phyloP scores from a whole-genome alignment of 2,329 filamentous ascomycete species.

The Ophiostoma pallidulum region DNA sequence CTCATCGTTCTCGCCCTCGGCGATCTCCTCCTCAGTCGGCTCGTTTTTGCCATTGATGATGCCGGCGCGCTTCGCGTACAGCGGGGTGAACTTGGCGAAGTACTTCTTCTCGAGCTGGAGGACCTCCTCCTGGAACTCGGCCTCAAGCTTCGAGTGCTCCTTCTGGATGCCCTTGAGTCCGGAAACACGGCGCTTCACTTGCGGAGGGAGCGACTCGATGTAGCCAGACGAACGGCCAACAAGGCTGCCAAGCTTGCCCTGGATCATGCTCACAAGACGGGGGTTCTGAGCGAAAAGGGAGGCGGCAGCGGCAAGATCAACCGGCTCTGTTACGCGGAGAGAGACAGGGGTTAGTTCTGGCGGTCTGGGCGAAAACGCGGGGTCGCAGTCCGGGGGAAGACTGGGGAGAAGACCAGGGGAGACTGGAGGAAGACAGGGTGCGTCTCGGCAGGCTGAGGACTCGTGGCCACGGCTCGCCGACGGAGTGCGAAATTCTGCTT shows the following conservation, averaged over 20 bases:
- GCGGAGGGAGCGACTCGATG: conserved; percentile 85
- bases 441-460: no score
- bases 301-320: conserved; percentile 77
- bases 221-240: conserved; percentile 95
- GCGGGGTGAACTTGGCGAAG: conserved; percentile 94
- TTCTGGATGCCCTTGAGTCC: conserved; percentile 98
- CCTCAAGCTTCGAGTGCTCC: conserved; percentile 96
- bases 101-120: conserved; percentile 99
- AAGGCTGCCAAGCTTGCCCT: conserved; percentile 86
- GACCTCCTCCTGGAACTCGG: conserved; percentile 97
- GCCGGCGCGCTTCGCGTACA: conserved; percentile 88
- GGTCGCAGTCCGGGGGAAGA: not conserved
- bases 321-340: conserved; percentile 59
- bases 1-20: conserved; percentile 72
- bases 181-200: conserved; percentile 85
- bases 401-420: no score
- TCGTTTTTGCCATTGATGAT: conserved; percentile 85
- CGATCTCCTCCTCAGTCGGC: conserved; percentile 78
- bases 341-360: not conserved
- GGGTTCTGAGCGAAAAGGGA: conserved; percentile 95
- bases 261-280: conserved; percentile 90
- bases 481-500: conserved; percentile 28
- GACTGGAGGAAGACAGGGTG: no score
- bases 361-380: not conserved
- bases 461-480: no score